These are phyloP conservation scores for Lipomyces chichibuensis DNA, from an alignment of 805 yeast genomes.

Conservation along the genomic window DNA sequence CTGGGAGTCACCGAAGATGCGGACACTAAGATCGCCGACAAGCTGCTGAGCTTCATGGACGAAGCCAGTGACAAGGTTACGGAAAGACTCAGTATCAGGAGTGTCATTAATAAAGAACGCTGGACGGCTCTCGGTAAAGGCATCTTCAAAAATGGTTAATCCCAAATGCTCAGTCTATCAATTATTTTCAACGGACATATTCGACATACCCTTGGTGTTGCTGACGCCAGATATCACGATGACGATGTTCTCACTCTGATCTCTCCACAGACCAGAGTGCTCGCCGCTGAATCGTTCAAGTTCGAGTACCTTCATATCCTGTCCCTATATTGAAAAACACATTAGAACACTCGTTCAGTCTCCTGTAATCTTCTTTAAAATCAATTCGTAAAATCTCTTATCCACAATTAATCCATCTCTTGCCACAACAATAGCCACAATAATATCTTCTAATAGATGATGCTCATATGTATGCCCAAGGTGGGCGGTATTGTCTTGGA, in stretches of 20 bases:
- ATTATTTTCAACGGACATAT: neutral
- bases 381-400: neutral
- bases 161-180: neutral
- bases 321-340: slow-evolving; percentile 21
- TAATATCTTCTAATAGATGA: neutral
- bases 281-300: slow-evolving; percentile 35
- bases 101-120: slow-evolving; percentile 34
- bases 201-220: slow-evolving; percentile 29
- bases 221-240: slow-evolving; percentile 32
- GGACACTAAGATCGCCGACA: slow-evolving; percentile 33
- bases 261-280: slow-evolving; percentile 35
- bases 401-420: neutral
- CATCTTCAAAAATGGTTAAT: slow-evolving; percentile 13
- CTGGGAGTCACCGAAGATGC: slow-evolving; percentile 27
- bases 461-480: too few relatives aligned
- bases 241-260: slow-evolving; percentile 34
- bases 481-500: neutral
- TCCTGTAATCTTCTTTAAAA: too few relatives aligned
- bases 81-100: slow-evolving; percentile 35
- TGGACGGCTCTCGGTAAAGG: slow-evolving; percentile 32
- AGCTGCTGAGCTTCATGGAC: slow-evolving; percentile 36
- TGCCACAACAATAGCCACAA: neutral
- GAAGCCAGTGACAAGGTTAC: slow-evolving; percentile 31
- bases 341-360: neutral
- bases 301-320: slow-evolving; percentile 37